These are phyloP conservation scores for Linaria vulgaris DNA, from an alignment of 257 asterid species.

Conservation along the genomic window DNA sequence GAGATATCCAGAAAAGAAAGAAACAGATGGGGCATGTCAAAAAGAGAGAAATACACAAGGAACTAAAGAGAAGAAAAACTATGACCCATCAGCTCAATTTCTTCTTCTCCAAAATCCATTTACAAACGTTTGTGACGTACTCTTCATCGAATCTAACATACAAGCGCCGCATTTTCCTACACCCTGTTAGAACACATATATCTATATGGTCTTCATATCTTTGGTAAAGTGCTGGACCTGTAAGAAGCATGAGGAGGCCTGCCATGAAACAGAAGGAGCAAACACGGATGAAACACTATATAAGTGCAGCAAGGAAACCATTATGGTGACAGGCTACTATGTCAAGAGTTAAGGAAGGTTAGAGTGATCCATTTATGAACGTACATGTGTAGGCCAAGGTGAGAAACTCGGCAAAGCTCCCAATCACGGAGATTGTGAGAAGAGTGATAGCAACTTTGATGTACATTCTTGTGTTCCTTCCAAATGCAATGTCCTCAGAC, in stretches of 20 bases:
- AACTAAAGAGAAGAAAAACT: neutral
- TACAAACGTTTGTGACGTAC: conserved; percentile 38
- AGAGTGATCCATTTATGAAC: conserved; percentile 21
- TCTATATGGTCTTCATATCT: conserved; percentile 59
- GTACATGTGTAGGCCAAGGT: conserved; percentile 62
- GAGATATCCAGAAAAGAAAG: neutral
- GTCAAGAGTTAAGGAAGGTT: neutral
- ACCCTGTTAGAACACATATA: conserved; percentile 30
- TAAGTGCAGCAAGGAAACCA: neutral
- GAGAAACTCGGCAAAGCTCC: conserved; percentile 53
- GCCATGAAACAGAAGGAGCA: conserved; percentile 25
- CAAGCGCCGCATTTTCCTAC: conserved; percentile 37
- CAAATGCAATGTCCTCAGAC: conserved; percentile 67
- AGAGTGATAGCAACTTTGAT: conserved; percentile 48
- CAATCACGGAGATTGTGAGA: conserved; percentile 41
- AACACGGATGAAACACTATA: neutral
- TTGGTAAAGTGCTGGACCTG: conserved; percentile 73
- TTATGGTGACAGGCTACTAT: neutral
- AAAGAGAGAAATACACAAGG: neutral
- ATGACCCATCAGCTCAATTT: conserved; percentile 50
- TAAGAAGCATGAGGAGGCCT: conserved; percentile 62
- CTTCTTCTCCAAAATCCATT: conserved; percentile 57
- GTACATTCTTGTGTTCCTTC: conserved; percentile 65
- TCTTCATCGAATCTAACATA: conserved; percentile 46
- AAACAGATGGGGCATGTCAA: neutral